These are phyloP conservation scores for Colletotrichum aenigma DNA, from an alignment of 2,329 filamentous ascomycete species.

Conservation along the genomic window DNA sequence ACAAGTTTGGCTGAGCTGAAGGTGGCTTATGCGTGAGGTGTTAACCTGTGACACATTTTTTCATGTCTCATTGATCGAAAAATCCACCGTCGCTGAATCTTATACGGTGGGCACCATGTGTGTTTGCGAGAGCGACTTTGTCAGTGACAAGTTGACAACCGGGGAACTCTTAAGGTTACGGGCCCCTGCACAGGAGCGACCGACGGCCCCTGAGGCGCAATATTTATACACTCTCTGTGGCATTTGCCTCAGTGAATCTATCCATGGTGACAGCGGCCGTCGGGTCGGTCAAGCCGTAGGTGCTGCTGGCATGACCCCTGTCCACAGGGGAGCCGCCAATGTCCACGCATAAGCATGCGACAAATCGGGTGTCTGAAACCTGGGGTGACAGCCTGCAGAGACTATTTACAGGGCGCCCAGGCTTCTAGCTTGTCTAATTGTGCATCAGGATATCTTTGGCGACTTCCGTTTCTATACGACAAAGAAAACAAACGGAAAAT, in stretches of 20 bases:
- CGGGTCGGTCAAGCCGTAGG: not conserved
- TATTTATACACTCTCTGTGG: not conserved
- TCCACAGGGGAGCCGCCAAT: not conserved
- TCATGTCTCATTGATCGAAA: not conserved
- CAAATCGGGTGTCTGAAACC: not conserved
- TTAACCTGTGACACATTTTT: not conserved
- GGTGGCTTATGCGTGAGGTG: not conserved
- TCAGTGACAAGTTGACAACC: not conserved
- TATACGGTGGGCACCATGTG: not conserved
- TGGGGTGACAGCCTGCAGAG: not conserved
- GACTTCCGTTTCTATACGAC: not conserved
- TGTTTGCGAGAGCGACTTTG: not conserved
- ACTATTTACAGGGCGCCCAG: not conserved
- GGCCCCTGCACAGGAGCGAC: not conserved
- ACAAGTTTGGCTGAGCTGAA: not conserved
- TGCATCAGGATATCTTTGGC: not conserved
- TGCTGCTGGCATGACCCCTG: not conserved
- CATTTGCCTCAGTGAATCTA: not conserved
- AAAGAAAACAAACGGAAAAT: not conserved
- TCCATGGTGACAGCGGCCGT: not conserved
- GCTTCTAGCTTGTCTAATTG: not conserved
- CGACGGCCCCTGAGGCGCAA: not conserved
- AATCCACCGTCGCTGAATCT: not conserved
- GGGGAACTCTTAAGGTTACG: not conserved
- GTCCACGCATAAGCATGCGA: not conserved